phyloP scores from a whole-genome alignment of 2,329 filamentous ascomycete genomes.

The Epicoccum sorghinum region DNA sequence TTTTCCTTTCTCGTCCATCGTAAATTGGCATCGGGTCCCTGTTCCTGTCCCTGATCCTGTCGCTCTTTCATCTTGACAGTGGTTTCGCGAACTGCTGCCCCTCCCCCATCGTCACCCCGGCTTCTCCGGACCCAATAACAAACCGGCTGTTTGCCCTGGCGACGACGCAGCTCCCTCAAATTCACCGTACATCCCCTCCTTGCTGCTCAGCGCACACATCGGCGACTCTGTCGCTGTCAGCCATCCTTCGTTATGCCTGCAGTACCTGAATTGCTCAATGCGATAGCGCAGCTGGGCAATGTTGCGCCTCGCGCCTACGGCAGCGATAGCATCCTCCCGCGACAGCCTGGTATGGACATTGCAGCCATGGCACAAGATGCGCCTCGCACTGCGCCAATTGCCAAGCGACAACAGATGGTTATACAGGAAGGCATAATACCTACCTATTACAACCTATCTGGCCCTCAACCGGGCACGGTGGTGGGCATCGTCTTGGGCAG shows the following conservation, averaged over 20 bases:
- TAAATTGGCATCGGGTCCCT: neutral
- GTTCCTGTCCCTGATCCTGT: neutral
- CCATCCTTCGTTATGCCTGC: constrained; percentile 34
- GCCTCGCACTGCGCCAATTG: constrained; percentile 17
- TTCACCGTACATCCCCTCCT: constrained; percentile 16
- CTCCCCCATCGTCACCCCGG: constrained; percentile 31
- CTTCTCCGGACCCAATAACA: constrained; percentile 21
- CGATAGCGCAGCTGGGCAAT: constrained; percentile 29
- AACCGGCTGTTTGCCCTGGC: constrained; percentile 25
- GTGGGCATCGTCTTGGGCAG: constrained; percentile 65
- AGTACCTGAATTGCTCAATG: constrained; percentile 27
- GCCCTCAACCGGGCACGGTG: constrained; percentile 62
- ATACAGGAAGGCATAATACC: constrained; percentile 58
- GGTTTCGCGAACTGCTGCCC: constrained; percentile 15
- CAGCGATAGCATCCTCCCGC: constrained; percentile 22
- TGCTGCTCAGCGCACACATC: constrained; percentile 13
- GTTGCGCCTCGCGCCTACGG: constrained; percentile 29
- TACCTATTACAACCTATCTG: constrained; percentile 62
- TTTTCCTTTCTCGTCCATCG: constrained; percentile 6
- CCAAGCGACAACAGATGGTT: constrained; percentile 28
- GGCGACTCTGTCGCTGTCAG: constrained; percentile 19
- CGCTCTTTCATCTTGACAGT: constrained; percentile 13
- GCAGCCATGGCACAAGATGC: constrained; percentile 18
- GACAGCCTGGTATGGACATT: constrained; percentile 24
- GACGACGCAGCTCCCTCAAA: constrained; percentile 16